phyloP scores from a whole-genome alignment of 805 yeast genomes.

The Metschnikowia dekortorum region DNA sequence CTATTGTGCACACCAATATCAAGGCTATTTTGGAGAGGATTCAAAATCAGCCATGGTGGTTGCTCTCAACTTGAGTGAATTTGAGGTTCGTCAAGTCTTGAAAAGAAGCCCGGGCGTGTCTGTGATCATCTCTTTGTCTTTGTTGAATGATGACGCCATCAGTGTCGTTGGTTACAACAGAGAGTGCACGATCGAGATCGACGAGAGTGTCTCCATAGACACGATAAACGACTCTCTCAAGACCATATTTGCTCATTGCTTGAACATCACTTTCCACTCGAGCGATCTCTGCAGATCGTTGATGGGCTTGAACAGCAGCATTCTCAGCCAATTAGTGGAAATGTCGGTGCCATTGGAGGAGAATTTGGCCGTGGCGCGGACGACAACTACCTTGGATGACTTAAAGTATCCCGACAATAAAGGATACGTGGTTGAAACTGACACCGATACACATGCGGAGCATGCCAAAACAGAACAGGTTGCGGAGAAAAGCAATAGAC shows the following conservation, averaged over 20 bases:
- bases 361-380: not conserved
- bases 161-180: constrained; percentile 11
- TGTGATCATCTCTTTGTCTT: constrained; percentile 47
- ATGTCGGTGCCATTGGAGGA: not conserved
- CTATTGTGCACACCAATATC: constrained; percentile 65
- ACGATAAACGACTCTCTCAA: constrained; percentile 21
- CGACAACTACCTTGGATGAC: not conserved
- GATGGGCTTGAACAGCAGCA: constrained; percentile 2
- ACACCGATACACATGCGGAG: not conserved
- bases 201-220: constrained; percentile 20
- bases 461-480: no score
- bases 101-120: constrained; percentile 32
- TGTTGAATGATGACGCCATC: constrained; percentile 27
- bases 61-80: constrained; percentile 55
- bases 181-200: constrained; percentile 14
- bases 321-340: constrained; percentile 2
- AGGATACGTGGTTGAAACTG: not conserved
- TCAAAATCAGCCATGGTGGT: constrained; percentile 61
- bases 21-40: constrained; percentile 48
- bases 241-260: constrained; percentile 20
- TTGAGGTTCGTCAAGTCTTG: constrained; percentile 29
- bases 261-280: constrained; percentile 22
- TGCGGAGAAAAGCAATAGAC: not conserved
- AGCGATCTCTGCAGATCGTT: constrained; percentile 18
- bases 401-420: not conserved